Evolutionary conservation across 495 filamentous ascomycete species (phyloP), one percentile per base, ranked within the genome.

Genomic region (Bryoglossum gracile): DNA sequence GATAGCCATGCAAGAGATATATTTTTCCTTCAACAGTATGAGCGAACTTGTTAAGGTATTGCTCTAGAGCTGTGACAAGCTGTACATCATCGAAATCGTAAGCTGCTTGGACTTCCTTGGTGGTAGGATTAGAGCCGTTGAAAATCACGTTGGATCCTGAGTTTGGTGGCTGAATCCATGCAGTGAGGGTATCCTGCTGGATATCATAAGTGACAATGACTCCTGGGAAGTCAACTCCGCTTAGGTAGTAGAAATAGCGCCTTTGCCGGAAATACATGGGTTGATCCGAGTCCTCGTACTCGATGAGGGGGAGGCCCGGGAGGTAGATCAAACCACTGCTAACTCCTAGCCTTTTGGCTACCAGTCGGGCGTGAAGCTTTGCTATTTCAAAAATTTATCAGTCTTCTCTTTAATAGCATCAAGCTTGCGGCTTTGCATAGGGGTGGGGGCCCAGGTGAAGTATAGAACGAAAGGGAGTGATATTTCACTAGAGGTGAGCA

Each of bases 61-160:
- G 46, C 35, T n/a, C 19, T 21, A 57, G 56, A 56, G 67, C 64
- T 38, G 67, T 66, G 18, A 73, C 75, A 18, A 72, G 67, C 37
- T 77, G 70, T 19, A 85, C 72, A 43, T 78, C 69, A 57, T 96
- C 92, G 58, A 98, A 78, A 58, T 98, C 89, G 68, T 85, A 96
- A 17, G 74, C 74, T 18, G 79, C 62, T 34, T 76, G 60, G 18
- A 91, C 87, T 54, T 95, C 83, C 14, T 83, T 69, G 6, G 66
- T 56, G 1, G 69, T 73, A 1, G 74, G 76, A 11, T 70, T 74
- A 13, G 62, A 68, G 1, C 83, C 83, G 53, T 70, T 76, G 76
- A 75, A 87, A 30, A 86, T 71, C 9, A 81, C 70, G 10, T 67
- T 65, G 4, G 23, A 17, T 3, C 67, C 62, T 0, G 75, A 70